Conservation (phyloP, 2,329 filamentous ascomycete species). For the Colletotrichum somersetense region DNA sequence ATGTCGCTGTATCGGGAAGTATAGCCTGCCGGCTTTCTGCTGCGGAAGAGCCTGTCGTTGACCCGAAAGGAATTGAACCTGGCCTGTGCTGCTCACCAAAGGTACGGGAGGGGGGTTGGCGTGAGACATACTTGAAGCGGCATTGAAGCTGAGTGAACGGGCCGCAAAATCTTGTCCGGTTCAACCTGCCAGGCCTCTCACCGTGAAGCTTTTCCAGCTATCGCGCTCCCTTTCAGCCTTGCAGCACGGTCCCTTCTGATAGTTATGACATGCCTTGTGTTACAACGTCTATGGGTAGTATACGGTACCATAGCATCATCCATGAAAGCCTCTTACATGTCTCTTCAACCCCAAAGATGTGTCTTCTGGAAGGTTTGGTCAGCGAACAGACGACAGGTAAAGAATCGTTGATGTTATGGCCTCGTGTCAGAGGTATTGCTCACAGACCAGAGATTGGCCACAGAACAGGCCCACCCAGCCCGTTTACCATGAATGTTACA, state of each 20-base stretch:
- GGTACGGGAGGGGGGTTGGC: no score
- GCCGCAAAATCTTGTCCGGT: not conserved
- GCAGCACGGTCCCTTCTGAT: not conserved
- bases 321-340: not conserved
- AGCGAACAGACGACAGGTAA: not conserved
- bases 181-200: not conserved
- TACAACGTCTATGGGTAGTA: not conserved
- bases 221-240: not conserved
- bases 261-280: conserved; percentile 1
- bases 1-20: not conserved
- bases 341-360: no score
- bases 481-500: not conserved
- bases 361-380: conserved; percentile 13
- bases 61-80: not conserved
- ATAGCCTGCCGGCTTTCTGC: not conserved
- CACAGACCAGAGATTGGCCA: conserved; percentile 14
- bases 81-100: not conserved
- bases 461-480: not conserved
- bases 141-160: not conserved
- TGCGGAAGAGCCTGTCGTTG: not conserved
- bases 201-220: not conserved
- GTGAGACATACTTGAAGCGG: not conserved
- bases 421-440: conserved; percentile 15
- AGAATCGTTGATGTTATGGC: not conserved
- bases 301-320: not conserved